These are phyloP conservation scores for Prunus armeniaca DNA, from an alignment of 306 rosid genomes.

Conservation along the genomic window DNA sequence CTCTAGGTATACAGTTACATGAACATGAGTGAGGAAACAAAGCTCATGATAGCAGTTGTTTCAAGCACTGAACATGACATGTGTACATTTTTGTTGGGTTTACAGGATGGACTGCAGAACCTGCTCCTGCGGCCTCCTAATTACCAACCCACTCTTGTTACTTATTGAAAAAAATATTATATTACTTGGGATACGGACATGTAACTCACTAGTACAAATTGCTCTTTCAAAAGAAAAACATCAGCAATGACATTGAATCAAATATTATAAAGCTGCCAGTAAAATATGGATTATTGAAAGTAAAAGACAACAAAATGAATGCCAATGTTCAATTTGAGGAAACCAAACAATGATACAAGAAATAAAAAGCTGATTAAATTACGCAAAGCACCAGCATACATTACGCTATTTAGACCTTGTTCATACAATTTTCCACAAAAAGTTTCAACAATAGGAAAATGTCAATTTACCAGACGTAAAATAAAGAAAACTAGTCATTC, in stretches of 20 bases:
- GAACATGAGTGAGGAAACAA: background rate
- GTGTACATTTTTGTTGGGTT: background rate
- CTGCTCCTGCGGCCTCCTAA: background rate
- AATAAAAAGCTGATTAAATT: background rate
- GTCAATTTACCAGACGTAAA: slow-evolving; percentile 17
- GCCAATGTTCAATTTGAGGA: background rate
- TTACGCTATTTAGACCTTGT: slow-evolving; percentile 17
- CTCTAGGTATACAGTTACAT: background rate
- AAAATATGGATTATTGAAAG: background rate
- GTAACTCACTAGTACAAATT: background rate
- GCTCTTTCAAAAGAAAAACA: background rate
- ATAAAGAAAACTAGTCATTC: slow-evolving; percentile 20
- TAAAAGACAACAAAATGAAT: background rate
- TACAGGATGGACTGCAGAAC: background rate
- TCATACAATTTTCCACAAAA: slow-evolving; percentile 24
- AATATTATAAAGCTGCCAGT: background rate
- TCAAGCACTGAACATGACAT: background rate
- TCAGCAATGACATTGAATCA: background rate
- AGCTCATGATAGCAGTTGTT: background rate
- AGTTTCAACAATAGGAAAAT: slow-evolving; percentile 24
- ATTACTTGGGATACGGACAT: background rate
- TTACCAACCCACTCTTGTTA: background rate
- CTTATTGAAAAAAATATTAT: background rate
- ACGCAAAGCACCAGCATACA: background rate
- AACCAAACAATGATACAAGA: background rate